phyloP scores from a whole-genome alignment of 2,329 filamentous ascomycete genomes.

The Cryphonectria naterciae region DNA sequence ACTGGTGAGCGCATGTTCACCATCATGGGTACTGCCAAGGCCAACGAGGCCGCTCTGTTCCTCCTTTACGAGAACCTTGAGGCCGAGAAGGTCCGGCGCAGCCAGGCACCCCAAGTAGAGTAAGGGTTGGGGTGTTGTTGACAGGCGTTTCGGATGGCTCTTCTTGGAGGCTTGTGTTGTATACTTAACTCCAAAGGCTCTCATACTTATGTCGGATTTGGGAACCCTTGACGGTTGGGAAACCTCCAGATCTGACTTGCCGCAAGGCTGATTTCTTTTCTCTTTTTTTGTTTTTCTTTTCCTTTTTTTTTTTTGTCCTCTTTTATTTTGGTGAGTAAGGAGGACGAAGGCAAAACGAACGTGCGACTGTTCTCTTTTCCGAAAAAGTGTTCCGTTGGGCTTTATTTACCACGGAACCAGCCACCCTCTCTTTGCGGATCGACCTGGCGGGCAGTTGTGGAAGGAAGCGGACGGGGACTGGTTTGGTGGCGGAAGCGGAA shows the following conservation, averaged over 20 bases:
- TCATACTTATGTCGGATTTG: constrained; percentile 54
- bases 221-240: constrained; percentile 51
- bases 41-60: constrained; percentile 95
- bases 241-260: constrained; percentile 64
- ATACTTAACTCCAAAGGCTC: constrained; percentile 34
- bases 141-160: constrained; percentile 25
- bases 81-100: constrained; percentile 98
- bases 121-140: constrained; percentile 39
- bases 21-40: constrained; percentile 92
- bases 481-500: constrained; percentile 27
- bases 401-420: constrained; percentile 38
- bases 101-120: constrained; percentile 67
- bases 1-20: constrained; percentile 99
- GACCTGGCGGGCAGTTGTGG: constrained; percentile 23
- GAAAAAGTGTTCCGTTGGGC: constrained; percentile 42
- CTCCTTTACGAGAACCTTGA: constrained; percentile 98
- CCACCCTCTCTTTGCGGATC: constrained; percentile 39
- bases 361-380: constrained; percentile 42
- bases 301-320: constrained; percentile 46
- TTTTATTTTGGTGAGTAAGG: constrained; percentile 48
- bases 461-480: constrained; percentile 16
- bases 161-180: constrained; percentile 27
- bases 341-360: constrained; percentile 49
- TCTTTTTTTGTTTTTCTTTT: constrained; percentile 44
- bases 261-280: constrained; percentile 61